A percentile compares a stretch with the other conserved stretches of the same genome.
phyloP scores from a whole-genome alignment of 1,284 basidiomycete genomes.

The Microbotryum scabiosae region DNA sequence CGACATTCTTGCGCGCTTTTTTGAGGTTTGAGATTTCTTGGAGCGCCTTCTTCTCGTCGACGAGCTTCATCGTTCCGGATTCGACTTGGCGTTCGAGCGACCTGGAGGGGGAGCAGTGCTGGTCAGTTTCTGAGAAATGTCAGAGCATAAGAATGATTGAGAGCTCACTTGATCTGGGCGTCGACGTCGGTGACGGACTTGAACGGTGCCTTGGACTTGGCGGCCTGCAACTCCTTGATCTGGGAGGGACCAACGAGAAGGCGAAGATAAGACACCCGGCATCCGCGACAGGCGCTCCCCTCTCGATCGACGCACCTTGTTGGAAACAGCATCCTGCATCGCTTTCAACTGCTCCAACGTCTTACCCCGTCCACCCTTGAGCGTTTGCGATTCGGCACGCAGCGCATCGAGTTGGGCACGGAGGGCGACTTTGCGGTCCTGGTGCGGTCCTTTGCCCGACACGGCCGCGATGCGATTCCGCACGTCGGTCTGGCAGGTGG shows the following conservation, averaged over 20 bases:
- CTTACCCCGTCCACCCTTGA: constrained; percentile 67
- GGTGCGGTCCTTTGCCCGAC: constrained; percentile 48
- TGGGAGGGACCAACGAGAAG: constrained; percentile 37
- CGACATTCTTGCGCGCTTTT: constrained; percentile 47
- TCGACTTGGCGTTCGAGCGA: constrained; percentile 81
- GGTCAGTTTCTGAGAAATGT: neutral
- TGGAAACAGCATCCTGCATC: constrained; percentile 68
- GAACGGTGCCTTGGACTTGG: constrained; percentile 72
- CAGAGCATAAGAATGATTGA: constrained; percentile 8
- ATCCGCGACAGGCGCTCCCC: no score
- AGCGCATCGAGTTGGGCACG: constrained; percentile 74
- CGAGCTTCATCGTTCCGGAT: constrained; percentile 82
- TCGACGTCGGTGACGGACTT: constrained; percentile 85
- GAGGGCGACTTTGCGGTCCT: constrained; percentile 59
- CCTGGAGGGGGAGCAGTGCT: constrained; percentile 43
- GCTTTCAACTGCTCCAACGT: constrained; percentile 73
- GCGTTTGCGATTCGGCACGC: constrained; percentile 68
- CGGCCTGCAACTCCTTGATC: constrained; percentile 81
- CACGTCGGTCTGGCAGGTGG: constrained; percentile 54
- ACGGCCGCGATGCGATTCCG: constrained; percentile 67
- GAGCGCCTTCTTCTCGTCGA: constrained; percentile 90
- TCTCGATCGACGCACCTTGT: constrained; percentile 55
- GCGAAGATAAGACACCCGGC: no score
- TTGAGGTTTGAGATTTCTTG: constrained; percentile 57
- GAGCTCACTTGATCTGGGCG: constrained; percentile 64